A percentile compares a stretch with the other conserved stretches of the same genome.
Evolutionary conservation across 116 monocot genomes (phyloP).

Genomic region (Papilionanthe hybrid): DNA sequence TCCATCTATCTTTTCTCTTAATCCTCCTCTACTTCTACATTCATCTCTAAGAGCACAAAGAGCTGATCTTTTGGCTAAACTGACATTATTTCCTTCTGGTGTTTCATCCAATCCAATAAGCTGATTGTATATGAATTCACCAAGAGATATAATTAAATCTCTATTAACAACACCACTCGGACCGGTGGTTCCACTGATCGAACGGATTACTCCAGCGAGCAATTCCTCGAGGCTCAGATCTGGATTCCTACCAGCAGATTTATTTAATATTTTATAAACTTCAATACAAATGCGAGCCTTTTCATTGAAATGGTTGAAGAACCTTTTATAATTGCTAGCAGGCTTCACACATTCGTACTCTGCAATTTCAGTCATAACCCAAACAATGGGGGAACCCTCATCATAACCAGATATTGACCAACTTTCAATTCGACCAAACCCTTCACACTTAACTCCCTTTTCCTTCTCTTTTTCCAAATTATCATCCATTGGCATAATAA

Average conservation of each 20-base stretch:
- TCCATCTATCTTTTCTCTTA: slow-evolving; percentile 20
- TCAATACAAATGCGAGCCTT: slow-evolving; percentile 83
- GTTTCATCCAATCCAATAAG: slow-evolving; percentile 76
- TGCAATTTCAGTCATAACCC: slow-evolving; percentile 85
- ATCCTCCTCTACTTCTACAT: slow-evolving; percentile 39
- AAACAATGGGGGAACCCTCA: slow-evolving; percentile 78
- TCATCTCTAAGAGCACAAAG: slow-evolving; percentile 77
- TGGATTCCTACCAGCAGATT: slow-evolving; percentile 72
- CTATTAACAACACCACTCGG: slow-evolving; percentile 43
- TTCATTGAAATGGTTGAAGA: slow-evolving; percentile 64
- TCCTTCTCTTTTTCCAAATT: slow-evolving; percentile 69
- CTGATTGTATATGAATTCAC: slow-evolving; percentile 88
- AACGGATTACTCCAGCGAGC: slow-evolving; percentile 80
- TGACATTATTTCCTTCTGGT: slow-evolving; percentile 30
- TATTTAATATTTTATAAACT: slow-evolving; percentile 65
- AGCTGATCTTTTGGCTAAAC: slow-evolving; percentile 52
- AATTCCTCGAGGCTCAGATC: slow-evolving; percentile 72
- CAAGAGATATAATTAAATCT: slow-evolving; percentile 81
- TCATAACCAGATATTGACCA: slow-evolving; percentile 99
- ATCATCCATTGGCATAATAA: slow-evolving; percentile 96
- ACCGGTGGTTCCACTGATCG: slow-evolving; percentile 56
- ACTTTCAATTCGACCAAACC: slow-evolving; percentile 89
- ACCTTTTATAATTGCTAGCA: slow-evolving; percentile 63
- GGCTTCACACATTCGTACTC: slow-evolving; percentile 98
- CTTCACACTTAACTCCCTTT: slow-evolving; percentile 74